phyloP scores from a whole-genome alignment of 192 early-diverging fungal species.

The Backusella westeae region DNA sequence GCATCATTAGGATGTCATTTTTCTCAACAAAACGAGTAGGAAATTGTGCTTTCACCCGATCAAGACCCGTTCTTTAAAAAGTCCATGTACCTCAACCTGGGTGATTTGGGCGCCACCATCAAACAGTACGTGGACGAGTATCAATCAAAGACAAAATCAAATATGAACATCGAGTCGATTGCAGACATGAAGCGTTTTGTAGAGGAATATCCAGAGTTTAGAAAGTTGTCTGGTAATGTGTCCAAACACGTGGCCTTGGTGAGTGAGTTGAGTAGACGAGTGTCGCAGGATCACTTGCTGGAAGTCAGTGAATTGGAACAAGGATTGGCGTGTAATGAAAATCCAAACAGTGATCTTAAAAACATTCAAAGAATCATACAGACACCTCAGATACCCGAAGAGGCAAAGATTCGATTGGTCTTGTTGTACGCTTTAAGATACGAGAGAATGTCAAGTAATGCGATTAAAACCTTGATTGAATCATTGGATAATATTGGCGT shows the following conservation, averaged over 20 bases:
- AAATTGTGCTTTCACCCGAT: conserved; percentile 89
- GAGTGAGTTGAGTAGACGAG: conserved; percentile 86
- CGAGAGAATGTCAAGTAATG: conserved; percentile 78
- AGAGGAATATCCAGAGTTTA: conserved; percentile 97
- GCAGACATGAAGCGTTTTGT: conserved; percentile 99
- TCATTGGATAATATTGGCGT: conserved; percentile 69
- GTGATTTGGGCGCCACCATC: conserved; percentile 92
- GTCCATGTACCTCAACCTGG: conserved; percentile 89
- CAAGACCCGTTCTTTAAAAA: conserved; percentile 93
- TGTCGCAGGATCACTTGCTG: conserved; percentile 71
- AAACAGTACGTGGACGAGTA: conserved; percentile 94
- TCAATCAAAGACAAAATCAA: conserved; percentile 87
- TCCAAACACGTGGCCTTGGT: conserved; percentile 98
- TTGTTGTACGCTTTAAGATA: conserved; percentile 90
- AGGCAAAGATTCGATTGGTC: conserved; percentile 77
- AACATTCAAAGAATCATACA: conserved; percentile 69
- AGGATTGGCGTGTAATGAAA: conserved; percentile 85
- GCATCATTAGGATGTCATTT: not conserved
- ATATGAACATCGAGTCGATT: conserved; percentile 92
- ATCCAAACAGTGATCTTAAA: conserved; percentile 84
- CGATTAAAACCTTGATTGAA: conserved; percentile 69
- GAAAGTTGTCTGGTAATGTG: conserved; percentile 95
- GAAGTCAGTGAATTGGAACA: conserved; percentile 94
- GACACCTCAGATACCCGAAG: conserved; percentile 62
- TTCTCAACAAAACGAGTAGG: conserved; percentile 36